These are phyloP conservation scores for Eucalyptus virginea DNA, from an alignment of 345 rosid genomes.

Conservation along the genomic window DNA sequence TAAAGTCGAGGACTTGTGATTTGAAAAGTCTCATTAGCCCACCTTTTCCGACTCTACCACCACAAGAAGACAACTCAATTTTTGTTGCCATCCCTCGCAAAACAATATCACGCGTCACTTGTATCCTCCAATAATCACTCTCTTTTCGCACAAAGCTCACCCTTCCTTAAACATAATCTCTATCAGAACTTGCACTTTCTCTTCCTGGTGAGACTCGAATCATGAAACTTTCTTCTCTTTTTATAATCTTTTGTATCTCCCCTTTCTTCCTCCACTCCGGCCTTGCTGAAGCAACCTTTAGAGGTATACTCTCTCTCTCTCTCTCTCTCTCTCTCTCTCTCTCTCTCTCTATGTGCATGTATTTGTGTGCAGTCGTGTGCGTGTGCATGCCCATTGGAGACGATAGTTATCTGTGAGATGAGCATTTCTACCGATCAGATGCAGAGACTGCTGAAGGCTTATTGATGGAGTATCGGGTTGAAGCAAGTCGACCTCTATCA, in stretches of 20 bases:
- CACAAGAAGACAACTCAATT: not conserved
- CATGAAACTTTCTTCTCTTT: not conserved
- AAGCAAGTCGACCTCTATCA: not conserved
- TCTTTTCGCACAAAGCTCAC: not conserved
- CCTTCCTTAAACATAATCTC: not conserved
- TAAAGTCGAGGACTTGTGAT: not conserved
- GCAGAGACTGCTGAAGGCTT: not conserved
- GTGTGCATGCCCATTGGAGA: not conserved
- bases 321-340: not conserved
- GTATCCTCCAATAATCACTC: not conserved
- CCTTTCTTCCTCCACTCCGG: not conserved
- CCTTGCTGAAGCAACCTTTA: not conserved
- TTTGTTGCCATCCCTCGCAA: not conserved
- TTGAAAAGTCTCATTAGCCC: not conserved
- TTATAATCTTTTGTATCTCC: not conserved
- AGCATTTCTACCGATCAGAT: not conserved
- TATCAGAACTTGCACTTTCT: not conserved
- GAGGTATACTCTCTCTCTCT: not conserved
- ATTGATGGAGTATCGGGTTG: not conserved
- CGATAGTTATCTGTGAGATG: not conserved
- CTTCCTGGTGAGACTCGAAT: not conserved
- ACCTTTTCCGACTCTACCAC: not conserved
- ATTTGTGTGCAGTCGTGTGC: not conserved
- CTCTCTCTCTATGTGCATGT: not conserved
- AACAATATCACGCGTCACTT: not conserved